Evolutionary conservation across 2,329 filamentous ascomycete species (phyloP).

Genomic region (Tympanopsis confertula): DNA sequence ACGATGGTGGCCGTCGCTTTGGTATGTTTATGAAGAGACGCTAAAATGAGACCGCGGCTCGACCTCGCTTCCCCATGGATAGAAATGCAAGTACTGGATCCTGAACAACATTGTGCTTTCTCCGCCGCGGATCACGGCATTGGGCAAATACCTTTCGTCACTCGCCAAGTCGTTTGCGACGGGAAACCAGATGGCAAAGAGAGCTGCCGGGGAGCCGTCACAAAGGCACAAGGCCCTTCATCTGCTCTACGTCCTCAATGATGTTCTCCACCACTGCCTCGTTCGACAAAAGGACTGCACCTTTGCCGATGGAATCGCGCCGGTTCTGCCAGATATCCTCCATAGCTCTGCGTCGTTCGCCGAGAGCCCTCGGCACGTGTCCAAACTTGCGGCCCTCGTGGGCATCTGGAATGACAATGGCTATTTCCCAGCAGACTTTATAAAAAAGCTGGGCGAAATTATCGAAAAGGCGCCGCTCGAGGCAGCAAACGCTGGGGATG

Average conservation of each 20-base stretch:
- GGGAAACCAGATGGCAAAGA: conserved; percentile 6
- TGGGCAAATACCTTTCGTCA: conserved; percentile 67
- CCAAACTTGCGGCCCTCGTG: conserved; percentile 53
- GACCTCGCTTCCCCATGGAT: too few relatives aligned
- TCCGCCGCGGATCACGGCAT: conserved; percentile 46
- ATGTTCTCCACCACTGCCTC: conserved; percentile 62
- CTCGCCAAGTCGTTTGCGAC: conserved; percentile 47
- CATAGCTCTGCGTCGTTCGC: conserved; percentile 41
- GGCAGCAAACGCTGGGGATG: conserved; percentile 10
- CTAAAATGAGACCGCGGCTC: too few relatives aligned
- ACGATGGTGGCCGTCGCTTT: neutral
- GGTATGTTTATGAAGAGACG: too few relatives aligned
- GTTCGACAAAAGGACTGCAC: conserved; percentile 32
- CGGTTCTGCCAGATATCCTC: conserved; percentile 51
- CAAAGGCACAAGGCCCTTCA: conserved; percentile 61
- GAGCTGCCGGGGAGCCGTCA: conserved; percentile 32
- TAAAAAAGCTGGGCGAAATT: conserved; percentile 46
- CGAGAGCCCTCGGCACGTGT: conserved; percentile 52
- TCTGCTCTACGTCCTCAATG: conserved; percentile 67
- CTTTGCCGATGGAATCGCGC: conserved; percentile 44
- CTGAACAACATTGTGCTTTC: conserved; percentile 61
- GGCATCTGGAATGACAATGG: conserved; percentile 57
- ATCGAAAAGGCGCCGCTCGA: conserved; percentile 28
- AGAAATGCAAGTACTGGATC: conserved; percentile 86
- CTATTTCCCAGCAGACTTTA: conserved; percentile 44